Evolutionary conservation across 768 basidiomycete species (phyloP), one percentile per base, ranked within the genome.

Genomic region (Agrocybe praecox): DNA sequence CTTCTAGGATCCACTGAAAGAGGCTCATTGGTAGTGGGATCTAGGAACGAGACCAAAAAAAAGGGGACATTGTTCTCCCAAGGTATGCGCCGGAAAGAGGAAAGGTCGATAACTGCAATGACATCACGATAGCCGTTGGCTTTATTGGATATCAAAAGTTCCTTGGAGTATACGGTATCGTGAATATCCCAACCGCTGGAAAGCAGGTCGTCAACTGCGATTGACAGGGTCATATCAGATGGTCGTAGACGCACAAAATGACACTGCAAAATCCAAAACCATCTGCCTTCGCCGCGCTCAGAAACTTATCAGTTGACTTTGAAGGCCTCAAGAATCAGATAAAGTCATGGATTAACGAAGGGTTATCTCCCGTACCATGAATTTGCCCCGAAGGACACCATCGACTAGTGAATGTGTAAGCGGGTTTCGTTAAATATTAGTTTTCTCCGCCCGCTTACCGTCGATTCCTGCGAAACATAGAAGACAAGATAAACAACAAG

Each of bases 191-290:
- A 94, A 47, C 90, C 92, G 58, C 89, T 94, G 61, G 11, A 17
- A 48, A n/a, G n/a, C n/a, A n/a, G n/a, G 50, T 52, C 53, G 44
- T 62, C 40, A 32, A 47, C 24, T 14, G 15, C 23, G 32, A 7
- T 14, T 29, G 24, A 46, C 19, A 29, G 32, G 45, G 24, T 14
- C 47, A 17, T 46, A 42, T 53, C 48, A 29, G 9, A 29, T 34
- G 24, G 21, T 17, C 18, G 14, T 2, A 4, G 23, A 76, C 88
- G 64, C 57, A 91, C 92, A 96, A 98, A 55, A 96, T 85, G 47
- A 96, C 90, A 64, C 90, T 92, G 75, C 93, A 96, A 75, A 96
- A 97, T 6, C 94, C 93, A 69, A 97, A 96, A 0, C 94, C 94
- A 59, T 88, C 86, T 0, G 87, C 82, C 49, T 87, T 83, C 8